Evolutionary conservation across 2,329 filamentous ascomycete genomes (phyloP).

Genomic region (Meredithiella fracta): DNA sequence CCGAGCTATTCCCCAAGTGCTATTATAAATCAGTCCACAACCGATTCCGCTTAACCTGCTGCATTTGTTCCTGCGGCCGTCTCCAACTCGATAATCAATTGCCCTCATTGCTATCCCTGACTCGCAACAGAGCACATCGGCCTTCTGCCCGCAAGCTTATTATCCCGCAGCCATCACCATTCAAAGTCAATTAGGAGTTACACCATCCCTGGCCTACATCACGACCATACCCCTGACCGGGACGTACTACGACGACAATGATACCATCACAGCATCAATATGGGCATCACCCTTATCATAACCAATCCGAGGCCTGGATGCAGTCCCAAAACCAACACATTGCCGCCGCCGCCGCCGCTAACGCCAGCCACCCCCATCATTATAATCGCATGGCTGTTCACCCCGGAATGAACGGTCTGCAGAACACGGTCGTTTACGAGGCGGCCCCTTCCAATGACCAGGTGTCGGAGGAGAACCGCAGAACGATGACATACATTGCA

Average conservation of each 20-base stretch:
- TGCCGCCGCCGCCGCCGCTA: conserved; percentile 35
- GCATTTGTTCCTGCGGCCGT: no score
- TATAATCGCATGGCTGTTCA: conserved; percentile 59
- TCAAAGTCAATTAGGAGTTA: no score
- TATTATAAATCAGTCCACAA: no score
- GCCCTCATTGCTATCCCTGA: not conserved
- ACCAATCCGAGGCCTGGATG: conserved; percentile 47
- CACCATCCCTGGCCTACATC: no score
- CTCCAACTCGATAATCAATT: no score
- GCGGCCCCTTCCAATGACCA: conserved; percentile 38
- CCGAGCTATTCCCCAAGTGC: not conserved
- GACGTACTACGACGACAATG: conserved; percentile 27
- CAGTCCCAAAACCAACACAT: conserved; percentile 44
- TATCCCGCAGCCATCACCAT: no score
- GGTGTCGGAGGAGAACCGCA: conserved; percentile 74
- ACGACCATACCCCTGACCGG: no score
- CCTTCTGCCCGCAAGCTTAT: no score
- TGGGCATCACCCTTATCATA: conserved; percentile 50
- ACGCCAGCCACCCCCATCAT: conserved; percentile 38
- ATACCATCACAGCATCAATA: conserved; percentile 49
- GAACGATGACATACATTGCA: conserved; percentile 84
- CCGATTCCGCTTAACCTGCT: no score
- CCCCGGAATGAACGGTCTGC: conserved; percentile 21
- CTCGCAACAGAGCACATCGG: not conserved
- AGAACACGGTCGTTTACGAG: conserved; percentile 36